Evolutionary conservation across 352 stramenopile species (phyloP).

Genomic region (Phytophthora vignae): DNA sequence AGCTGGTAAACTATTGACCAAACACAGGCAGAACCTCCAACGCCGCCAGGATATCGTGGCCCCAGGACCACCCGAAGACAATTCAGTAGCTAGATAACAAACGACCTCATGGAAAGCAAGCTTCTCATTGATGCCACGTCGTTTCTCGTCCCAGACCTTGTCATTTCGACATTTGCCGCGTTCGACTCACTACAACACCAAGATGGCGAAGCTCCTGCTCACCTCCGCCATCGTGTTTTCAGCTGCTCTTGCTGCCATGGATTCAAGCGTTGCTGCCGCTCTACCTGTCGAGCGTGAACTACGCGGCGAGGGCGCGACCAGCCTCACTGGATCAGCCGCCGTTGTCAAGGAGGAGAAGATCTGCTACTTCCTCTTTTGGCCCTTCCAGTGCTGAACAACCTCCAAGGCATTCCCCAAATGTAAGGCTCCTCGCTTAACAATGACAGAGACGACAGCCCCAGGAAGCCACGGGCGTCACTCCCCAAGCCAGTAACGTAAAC

Average conservation of each 20-base stretch:
- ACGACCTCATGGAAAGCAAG: too few relatives aligned
- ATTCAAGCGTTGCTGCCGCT: not conserved
- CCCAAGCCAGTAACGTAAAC: too few relatives aligned
- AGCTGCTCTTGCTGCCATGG: not conserved
- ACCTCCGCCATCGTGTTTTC: not conserved
- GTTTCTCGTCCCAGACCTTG: not conserved
- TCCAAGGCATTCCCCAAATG: too few relatives aligned
- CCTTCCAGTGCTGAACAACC: constrained; percentile 25
- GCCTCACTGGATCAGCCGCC: not conserved
- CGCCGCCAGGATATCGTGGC: too few relatives aligned
- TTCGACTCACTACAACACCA: not conserved
- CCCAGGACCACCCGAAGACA: too few relatives aligned
- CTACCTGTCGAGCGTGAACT: constrained; percentile 4
- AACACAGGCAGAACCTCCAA: too few relatives aligned
- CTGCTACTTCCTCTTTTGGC: constrained; percentile 24
- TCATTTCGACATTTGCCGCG: constrained; percentile 1
- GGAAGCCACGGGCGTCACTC: not conserved
- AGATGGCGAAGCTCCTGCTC: not conserved
- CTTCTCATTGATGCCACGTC: too few relatives aligned
- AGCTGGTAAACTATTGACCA: too few relatives aligned
- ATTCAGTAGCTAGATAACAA: too few relatives aligned
- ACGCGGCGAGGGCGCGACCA: not conserved
- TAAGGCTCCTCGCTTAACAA: too few relatives aligned
- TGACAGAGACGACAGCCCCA: too few relatives aligned
- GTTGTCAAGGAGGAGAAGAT: constrained; percentile 15